These are phyloP conservation scores for Ormosia semicastrata DNA, from an alignment of 306 rosid genomes.

Conservation along the genomic window DNA sequence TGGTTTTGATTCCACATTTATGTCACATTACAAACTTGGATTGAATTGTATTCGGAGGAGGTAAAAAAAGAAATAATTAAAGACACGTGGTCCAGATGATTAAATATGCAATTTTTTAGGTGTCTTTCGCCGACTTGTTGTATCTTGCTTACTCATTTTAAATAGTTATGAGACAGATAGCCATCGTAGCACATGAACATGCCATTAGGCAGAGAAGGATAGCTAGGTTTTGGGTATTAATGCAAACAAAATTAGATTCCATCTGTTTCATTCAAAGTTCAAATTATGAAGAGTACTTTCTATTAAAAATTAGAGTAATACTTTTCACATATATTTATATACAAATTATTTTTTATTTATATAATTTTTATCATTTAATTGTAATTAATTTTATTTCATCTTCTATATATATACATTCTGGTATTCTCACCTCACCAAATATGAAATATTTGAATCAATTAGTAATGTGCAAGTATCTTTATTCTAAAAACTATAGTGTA, in stretches of 20 bases:
- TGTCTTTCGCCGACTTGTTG: not conserved
- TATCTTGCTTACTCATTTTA: not conserved
- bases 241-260: slow-evolving; percentile 23
- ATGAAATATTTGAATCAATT: too few relatives aligned
- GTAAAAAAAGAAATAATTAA: not conserved
- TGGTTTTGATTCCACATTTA: not conserved
- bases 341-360: too few relatives aligned
- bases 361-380: too few relatives aligned
- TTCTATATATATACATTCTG: too few relatives aligned
- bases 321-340: too few relatives aligned
- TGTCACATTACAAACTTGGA: not conserved
- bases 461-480: too few relatives aligned
- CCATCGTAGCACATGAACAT: not conserved
- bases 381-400: too few relatives aligned
- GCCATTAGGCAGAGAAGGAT: not conserved
- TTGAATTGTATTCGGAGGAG: not conserved
- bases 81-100: not conserved
- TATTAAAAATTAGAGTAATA: not conserved
- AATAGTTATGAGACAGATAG: not conserved
- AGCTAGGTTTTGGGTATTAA: not conserved
- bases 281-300: not conserved
- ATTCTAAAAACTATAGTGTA: not conserved
- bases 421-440: too few relatives aligned
- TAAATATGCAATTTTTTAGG: not conserved
- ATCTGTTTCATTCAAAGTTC: not conserved